Evolutionary conservation across 2,329 filamentous ascomycete genomes (phyloP).

Genomic region (Kalmusia sp.): DNA sequence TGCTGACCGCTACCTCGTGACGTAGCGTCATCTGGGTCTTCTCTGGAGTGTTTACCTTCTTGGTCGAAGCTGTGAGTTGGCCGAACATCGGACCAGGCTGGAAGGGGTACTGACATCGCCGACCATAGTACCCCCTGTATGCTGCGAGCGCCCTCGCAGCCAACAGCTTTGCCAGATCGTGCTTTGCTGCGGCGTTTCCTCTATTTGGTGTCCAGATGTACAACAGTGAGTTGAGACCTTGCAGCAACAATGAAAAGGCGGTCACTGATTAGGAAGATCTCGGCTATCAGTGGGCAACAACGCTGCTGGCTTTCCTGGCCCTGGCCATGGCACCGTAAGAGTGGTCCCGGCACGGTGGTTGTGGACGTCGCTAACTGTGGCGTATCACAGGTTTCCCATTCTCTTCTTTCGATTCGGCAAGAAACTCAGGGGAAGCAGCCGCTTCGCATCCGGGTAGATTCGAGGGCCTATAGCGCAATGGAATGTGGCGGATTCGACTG

Average conservation of each 20-base stretch:
- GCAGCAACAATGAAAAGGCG: constrained; percentile 46
- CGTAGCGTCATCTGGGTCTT: constrained; percentile 77
- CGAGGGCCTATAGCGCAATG: constrained; percentile 16
- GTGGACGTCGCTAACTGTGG: constrained; percentile 40
- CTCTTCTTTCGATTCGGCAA: constrained; percentile 59
- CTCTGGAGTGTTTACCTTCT: constrained; percentile 85
- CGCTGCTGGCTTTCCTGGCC: constrained; percentile 56
- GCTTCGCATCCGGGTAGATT: constrained; percentile 53
- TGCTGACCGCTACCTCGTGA: constrained; percentile 37
- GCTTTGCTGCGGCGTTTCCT: constrained; percentile 57
- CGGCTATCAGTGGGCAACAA: constrained; percentile 59
- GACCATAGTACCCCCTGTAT: constrained; percentile 55
- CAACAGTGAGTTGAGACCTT: constrained; percentile 51
- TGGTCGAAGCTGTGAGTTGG: constrained; percentile 66
- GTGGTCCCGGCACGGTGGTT: constrained; percentile 29
- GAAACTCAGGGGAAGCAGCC: constrained; percentile 55
- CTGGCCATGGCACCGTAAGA: constrained; percentile 57
- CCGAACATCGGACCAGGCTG: constrained; percentile 30
- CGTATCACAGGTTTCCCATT: constrained; percentile 49
- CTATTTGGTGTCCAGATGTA: constrained; percentile 60
- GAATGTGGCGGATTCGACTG: constrained; percentile 26
- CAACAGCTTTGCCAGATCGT: constrained; percentile 57
- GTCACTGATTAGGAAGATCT: constrained; percentile 53
- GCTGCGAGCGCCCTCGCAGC: constrained; percentile 58
- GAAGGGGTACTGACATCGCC: constrained; percentile 32